phyloP scores from a whole-genome alignment of 1,284 basidiomycete species.

The Microbotryomycetes sp. region DNA sequence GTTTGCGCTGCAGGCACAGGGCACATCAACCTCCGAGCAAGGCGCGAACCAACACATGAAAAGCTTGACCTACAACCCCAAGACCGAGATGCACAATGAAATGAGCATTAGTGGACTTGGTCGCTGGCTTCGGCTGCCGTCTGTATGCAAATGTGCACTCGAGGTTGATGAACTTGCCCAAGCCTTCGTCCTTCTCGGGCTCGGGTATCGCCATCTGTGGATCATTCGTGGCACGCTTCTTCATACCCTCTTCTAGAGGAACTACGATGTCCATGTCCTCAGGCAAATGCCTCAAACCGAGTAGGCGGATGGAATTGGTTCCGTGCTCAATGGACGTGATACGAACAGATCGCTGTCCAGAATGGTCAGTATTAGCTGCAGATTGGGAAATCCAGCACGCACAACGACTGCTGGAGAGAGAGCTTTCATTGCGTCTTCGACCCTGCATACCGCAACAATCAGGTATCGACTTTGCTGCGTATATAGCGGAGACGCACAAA shows the following conservation, averaged over 20 bases:
- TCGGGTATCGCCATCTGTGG: neutral
- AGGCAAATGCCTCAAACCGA: neutral
- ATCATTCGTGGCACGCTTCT: neutral
- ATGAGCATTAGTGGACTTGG: neutral
- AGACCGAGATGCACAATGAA: neutral
- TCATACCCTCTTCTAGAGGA: neutral
- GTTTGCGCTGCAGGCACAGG: neutral
- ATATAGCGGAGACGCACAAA: neutral
- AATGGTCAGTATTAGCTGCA: neutral
- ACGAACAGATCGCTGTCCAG: neutral
- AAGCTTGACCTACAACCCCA: neutral
- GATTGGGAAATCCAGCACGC: neutral
- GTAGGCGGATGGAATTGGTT: neutral
- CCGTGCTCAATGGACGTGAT: constrained; percentile 5
- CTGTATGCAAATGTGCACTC: constrained; percentile 2
- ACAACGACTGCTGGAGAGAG: neutral
- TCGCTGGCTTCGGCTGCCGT: neutral
- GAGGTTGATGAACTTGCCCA: neutral
- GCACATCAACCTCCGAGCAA: no score
- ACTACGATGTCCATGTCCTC: neutral
- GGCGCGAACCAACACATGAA: no score
- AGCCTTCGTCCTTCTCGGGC: neutral
- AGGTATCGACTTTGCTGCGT: no score
- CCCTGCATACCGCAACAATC: no score
- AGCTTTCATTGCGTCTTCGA: constrained; percentile 14